These are phyloP conservation scores for Apostasia shenzhenica DNA, from an alignment of 106 monocot species.

Conservation along the genomic window DNA sequence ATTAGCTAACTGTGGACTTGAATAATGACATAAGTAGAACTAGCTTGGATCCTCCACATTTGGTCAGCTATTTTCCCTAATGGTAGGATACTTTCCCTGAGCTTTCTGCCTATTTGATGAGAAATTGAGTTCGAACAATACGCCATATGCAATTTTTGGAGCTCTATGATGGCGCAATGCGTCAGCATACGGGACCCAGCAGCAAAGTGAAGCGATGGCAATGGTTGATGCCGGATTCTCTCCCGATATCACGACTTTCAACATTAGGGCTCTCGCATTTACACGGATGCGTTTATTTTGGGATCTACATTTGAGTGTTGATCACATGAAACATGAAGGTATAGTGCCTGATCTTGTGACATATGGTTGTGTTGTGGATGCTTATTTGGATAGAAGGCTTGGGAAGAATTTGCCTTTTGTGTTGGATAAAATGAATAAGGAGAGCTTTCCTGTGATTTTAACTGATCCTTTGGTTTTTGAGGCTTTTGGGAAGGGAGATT, in stretches of 20 bases:
- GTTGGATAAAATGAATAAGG: slow-evolving; percentile 34
- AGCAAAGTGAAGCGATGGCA: slow-evolving; percentile 3
- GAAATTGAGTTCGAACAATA: no score
- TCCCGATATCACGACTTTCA: slow-evolving; percentile 85
- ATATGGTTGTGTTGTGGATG: slow-evolving; percentile 84
- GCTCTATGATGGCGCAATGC: no score
- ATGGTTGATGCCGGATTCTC: slow-evolving; percentile 77
- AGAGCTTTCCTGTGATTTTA: slow-evolving; percentile 28
- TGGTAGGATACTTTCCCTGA: no score
- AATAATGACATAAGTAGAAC: no score
- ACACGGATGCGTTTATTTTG: slow-evolving; percentile 92
- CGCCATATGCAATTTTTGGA: no score
- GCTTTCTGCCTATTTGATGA: no score
- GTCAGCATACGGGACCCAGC: no score
- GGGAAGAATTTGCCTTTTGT: slow-evolving; percentile 68
- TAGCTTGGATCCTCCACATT: no score
- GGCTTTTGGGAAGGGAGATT: slow-evolving; percentile 91
- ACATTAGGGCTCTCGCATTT: slow-evolving; percentile 71
- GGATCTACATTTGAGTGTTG: slow-evolving; percentile 88
- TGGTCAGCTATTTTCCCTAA: no score
- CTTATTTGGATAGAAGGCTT: slow-evolving; percentile 68
- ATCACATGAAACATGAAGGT: slow-evolving; percentile 64
- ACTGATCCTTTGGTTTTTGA: slow-evolving; percentile 88
- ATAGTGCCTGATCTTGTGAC: slow-evolving; percentile 79
- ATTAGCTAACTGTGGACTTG: no score